These are phyloP conservation scores for Kalmanozyma brasiliensis DNA, from an alignment of 1,284 basidiomycete species.

Conservation along the genomic window DNA sequence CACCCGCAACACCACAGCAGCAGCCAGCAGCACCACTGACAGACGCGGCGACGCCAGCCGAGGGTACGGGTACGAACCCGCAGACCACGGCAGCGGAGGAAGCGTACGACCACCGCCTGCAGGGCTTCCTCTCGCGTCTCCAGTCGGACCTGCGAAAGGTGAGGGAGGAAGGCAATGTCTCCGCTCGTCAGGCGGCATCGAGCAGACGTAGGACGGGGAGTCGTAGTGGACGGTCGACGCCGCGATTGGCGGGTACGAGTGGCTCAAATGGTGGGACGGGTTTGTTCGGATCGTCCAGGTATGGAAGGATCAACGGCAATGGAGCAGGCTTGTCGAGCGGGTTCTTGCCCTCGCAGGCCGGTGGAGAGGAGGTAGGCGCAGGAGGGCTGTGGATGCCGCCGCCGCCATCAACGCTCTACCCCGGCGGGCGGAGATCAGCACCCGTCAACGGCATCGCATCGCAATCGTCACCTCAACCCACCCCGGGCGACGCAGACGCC, in stretches of 20 bases:
- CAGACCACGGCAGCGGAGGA: constrained; percentile 15
- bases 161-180: constrained; percentile 40
- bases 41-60: neutral
- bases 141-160: constrained; percentile 49
- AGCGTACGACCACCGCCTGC: constrained; percentile 25
- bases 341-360: neutral
- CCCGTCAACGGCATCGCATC: neutral
- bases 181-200: constrained; percentile 17
- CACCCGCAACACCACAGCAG: constrained; percentile 7
- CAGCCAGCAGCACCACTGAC: constrained; percentile 6
- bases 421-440: constrained; percentile 10
- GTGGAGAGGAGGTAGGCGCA: neutral
- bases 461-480: neutral
- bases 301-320: neutral
- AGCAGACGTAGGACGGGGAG: constrained; percentile 5
- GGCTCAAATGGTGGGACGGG: neutral
- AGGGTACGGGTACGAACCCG: no score
- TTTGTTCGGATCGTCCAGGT: neutral
- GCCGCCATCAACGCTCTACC: constrained; percentile 40
- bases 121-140: constrained; percentile 39
- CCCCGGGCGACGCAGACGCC: neutral
- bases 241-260: constrained; percentile 1
- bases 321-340: neutral
- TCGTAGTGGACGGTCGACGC: constrained; percentile 22
- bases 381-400: constrained; percentile 46